Evolutionary conservation across 805 yeast species (phyloP).

Genomic region (Ogataea zsoltii): DNA sequence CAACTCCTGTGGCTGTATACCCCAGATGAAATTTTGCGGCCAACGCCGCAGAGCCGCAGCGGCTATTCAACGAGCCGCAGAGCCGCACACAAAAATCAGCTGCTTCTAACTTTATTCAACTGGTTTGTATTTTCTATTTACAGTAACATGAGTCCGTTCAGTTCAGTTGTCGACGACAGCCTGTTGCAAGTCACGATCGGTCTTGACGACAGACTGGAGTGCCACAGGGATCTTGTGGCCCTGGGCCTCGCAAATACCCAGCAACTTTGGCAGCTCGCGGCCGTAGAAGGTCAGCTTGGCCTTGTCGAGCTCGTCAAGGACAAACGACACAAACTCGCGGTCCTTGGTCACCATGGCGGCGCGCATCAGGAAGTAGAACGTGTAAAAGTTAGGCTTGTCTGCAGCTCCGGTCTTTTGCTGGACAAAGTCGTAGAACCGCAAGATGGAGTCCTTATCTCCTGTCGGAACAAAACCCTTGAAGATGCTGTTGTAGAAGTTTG

Average conservation of each 20-base stretch:
- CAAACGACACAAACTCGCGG: slow-evolving; percentile 33
- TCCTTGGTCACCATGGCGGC: slow-evolving; percentile 39
- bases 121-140: too few relatives aligned
- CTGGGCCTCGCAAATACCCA: slow-evolving; percentile 23
- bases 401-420: slow-evolving; percentile 23
- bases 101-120: too few relatives aligned
- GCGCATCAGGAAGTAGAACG: slow-evolving; percentile 48
- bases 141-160: too few relatives aligned
- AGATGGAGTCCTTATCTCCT: slow-evolving; percentile 38
- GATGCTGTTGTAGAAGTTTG: slow-evolving; percentile 46
- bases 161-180: not conserved
- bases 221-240: slow-evolving; percentile 25
- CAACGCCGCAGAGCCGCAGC: too few relatives aligned
- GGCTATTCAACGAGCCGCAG: too few relatives aligned
- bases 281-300: slow-evolving; percentile 39
- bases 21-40: too few relatives aligned
- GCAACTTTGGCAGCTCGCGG: slow-evolving; percentile 38
- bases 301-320: slow-evolving; percentile 41
- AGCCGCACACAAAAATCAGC: too few relatives aligned
- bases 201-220: slow-evolving; percentile 6
- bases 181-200: not conserved
- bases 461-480: slow-evolving; percentile 47
- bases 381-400: slow-evolving; percentile 47
- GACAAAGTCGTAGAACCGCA: slow-evolving; percentile 40
- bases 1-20: too few relatives aligned